Evolutionary conservation across 1,284 basidiomycete species (phyloP).

Genomic region (Fomitiporia mediterranea): DNA sequence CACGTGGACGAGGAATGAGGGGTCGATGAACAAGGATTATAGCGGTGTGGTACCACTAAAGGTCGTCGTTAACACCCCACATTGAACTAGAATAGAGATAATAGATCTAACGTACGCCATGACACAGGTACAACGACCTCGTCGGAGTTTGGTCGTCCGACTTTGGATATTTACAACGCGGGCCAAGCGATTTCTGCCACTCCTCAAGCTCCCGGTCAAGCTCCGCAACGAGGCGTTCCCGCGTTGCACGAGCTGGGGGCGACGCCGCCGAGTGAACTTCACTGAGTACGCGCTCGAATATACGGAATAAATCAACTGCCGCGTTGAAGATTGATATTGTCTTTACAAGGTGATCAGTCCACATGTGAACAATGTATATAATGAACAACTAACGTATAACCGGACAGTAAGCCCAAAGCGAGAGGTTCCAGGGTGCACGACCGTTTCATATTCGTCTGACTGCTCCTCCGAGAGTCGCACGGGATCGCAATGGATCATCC

Average conservation of each 20-base stretch:
- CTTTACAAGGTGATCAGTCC: constrained; percentile 4
- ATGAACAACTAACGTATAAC: constrained; percentile 11
- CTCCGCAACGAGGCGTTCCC: constrained; percentile 16
- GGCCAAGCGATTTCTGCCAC: constrained; percentile 15
- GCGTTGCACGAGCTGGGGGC: constrained; percentile 8
- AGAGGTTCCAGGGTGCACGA: constrained; percentile 9
- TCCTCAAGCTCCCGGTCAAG: constrained; percentile 19
- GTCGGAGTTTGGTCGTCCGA: constrained; percentile 15
- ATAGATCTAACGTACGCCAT: constrained; percentile 14
- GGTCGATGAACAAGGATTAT: constrained; percentile 21
- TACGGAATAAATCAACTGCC: constrained; percentile 20
- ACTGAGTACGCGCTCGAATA: constrained; percentile 19
- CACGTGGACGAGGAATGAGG: constrained; percentile 14
- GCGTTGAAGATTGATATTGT: constrained; percentile 22
- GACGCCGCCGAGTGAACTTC: constrained; percentile 16
- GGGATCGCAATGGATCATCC: constrained; percentile 20
- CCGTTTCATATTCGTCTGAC: constrained; percentile 20
- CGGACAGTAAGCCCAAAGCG: constrained; percentile 13
- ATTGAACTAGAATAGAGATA: not conserved
- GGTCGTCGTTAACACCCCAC: not conserved
- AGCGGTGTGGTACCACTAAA: constrained; percentile 21
- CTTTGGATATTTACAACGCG: constrained; percentile 14
- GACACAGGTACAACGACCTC: constrained; percentile 17
- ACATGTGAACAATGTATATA: not conserved
- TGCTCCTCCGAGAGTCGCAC: constrained; percentile 19